A percentile compares a stretch with the other conserved stretches of the same genome.
These are phyloP conservation scores for Kazachstania martiniae DNA, from an alignment of 805 yeast genomes.

Conservation along the genomic window DNA sequence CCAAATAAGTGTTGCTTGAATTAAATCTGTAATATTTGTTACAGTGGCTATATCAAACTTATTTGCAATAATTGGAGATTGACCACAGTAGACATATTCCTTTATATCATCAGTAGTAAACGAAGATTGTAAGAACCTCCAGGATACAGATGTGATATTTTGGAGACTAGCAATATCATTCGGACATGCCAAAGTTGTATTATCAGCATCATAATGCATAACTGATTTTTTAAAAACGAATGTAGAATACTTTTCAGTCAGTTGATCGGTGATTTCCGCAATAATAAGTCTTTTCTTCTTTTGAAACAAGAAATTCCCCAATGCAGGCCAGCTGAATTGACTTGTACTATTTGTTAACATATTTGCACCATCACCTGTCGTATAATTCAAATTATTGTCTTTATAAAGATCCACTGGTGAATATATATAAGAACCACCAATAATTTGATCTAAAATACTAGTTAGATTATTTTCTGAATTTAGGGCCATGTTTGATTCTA, in stretches of 20 bases:
- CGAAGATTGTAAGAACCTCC: slow-evolving; percentile 35
- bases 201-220: slow-evolving; percentile 13
- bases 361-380: neutral
- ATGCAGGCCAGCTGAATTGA: slow-evolving; percentile 26
- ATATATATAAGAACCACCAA: slow-evolving; percentile 19
- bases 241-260: slow-evolving; percentile 26
- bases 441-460: slow-evolving; percentile 9
- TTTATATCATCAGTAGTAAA: slow-evolving; percentile 33
- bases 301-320: slow-evolving; percentile 27
- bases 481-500: too few species aligned
- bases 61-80: slow-evolving; percentile 50
- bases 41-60: slow-evolving; percentile 14
- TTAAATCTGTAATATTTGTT: slow-evolving; percentile 22
- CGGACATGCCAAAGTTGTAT: slow-evolving; percentile 17
- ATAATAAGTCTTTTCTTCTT: slow-evolving; percentile 30
- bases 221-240: slow-evolving; percentile 16
- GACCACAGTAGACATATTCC: slow-evolving; percentile 44
- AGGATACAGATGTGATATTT: slow-evolving; percentile 16
- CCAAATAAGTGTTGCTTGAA: slow-evolving; percentile 43
- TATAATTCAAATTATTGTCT: slow-evolving; percentile 10
- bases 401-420: slow-evolving; percentile 18
- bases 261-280: slow-evolving; percentile 23
- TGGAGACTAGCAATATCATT: slow-evolving; percentile 4
- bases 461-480: slow-evolving; percentile 15
- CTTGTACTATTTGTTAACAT: neutral